Base-by-base conservation (phyloP, 352 stramenopile species). In the Phytopythium helicoides region DNA sequence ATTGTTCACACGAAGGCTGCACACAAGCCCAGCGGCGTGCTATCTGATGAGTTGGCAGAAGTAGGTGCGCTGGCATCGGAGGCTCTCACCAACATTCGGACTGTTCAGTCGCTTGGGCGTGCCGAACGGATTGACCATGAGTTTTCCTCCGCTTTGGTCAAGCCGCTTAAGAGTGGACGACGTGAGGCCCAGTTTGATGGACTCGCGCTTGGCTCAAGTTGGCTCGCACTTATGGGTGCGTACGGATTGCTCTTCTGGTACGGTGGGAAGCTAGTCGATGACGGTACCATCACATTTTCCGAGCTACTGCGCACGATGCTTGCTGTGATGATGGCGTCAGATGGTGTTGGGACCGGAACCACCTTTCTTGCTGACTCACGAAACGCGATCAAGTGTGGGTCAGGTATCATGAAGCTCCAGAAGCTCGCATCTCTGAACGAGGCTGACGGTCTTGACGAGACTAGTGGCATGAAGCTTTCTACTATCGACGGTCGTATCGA, bases 141-240 rank as follows among this genome's bases (percentile, higher is more conserved):
- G 35, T 78, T 63, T 25, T 26, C 19, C 2, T n/a, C 15, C 1
- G 16, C 68, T 8, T 33, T 69, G 7, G 41, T 58, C 2, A 40
- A 41, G 19, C 64, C 60, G 6, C 26, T 73, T 37, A 45, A 47
- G 11, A 47, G 56, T 18, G 66, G 61, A 2, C 38, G 31, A 3
- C 52, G 54, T 9, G 62, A 76, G n/a, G 66, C 67, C 14, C 48
- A 69, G 6, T 18, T 68, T 1, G 73, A 77, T 19, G 71, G 71
- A 6, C 36, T 77, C 9, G 60, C 64, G 47, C 39, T 82, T 62
- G 96, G 60, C 45, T 97, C 58, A 39, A 94, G 28, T 59, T 97
- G 64, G 1, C 73, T 75, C 19, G 56, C 60, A 19, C 22, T 74
- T 8, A 71, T 77, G 28, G 70, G 56, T 0, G 45, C 45, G 15